Evolutionary conservation across 169 alveolate genomes (phyloP), one percentile per base, ranked within the genome.

Genomic region (Eimeria maxima): DNA sequence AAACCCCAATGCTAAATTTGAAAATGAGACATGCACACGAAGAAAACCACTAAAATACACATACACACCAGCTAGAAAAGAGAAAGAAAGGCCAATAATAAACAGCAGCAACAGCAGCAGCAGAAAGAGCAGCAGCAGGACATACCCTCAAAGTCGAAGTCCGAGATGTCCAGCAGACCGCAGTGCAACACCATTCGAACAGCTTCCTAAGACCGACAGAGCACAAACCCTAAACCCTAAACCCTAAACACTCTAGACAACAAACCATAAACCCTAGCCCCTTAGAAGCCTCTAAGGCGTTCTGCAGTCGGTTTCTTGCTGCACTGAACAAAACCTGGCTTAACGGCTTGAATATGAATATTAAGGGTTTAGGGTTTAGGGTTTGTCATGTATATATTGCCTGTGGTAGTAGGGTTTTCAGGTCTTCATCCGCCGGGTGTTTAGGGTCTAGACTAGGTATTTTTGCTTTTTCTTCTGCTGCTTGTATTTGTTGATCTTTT

Each of bases 101-200:
- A n/a, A 20, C 74, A 65, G 33, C 74, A 20, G n/a, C 74, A n/a
- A 2, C 29, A 65, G 74, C 74, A 16, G n/a, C 0, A 7, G 74
- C 60, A 53, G 60, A 0, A 67, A 20, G 4, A 27, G 38, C 78
- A 67, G 38, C 11, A n/a, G 78, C 27, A 22, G 44, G 78, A 67
- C 78, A 67, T 6, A 74, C 86, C 86, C 86, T 74, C 86, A 4
- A 74, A 29, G 86, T 29, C 86, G 4, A 27, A 74, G 47, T 74
- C 86, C 86, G 86, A 74, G 42, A 74, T 74, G 5, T 74, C 86
- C 10, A 74, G 20, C 86, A 74, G 44, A 10, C 86, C 86, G 86
- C 86, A 74, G 86, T 74, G 86, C 86, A 74, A 33, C 86, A 33
- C 86, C 24, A 74, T 74, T 16, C 86, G 86, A 74, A 74, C 55